Base-by-base conservation (phyloP, 2,329 filamentous ascomycete genomes). In the Penicillium verrucosum region DNA sequence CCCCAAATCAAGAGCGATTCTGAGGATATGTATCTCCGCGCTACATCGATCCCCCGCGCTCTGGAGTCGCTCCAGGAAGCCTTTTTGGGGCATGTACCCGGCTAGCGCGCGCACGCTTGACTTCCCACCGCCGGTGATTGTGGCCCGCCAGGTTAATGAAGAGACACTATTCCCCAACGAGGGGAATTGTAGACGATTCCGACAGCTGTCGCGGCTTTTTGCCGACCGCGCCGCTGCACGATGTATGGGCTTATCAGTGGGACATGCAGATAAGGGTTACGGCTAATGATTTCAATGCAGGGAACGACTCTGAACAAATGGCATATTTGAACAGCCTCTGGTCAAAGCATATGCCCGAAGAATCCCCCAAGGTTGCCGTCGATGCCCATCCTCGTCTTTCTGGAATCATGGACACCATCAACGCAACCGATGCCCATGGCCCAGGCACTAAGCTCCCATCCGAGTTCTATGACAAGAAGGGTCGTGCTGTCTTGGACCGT, bases 331-430 rank as follows among this genome's bases (percentile, higher is more conserved):
- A 89, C 66, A 86, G 83, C 58, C 76, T 89, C 57, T 85, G 92
- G 52, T 86, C 88, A 36, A 91, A 89, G 72, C 96, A 89, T 85
- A 96, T 97, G 89, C 90, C 91, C 0, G 81, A 85, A 8, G 81
- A 81, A 36, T 81, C 80, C 30, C 82, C 82, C 11, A 81, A 82
- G 38, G 86, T 97, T 9, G 89, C 89, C 27, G 90, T 97, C 9
- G 92, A 97, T 73, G 87, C 87, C 1, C 87, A 88, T 58, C 94
- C 94, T 0, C 82, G 92, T 43, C 80, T 97, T 12, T 92, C 87
- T 6, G 94, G 94, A 51, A 88, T 99, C 67, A 91, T 96, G 89
- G 94, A 99, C 75, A 94, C 90, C 0, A 83, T 97, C 68, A 97
- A 97, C 70, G 85, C 90, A 7, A 96, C 91, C 0, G 80, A 89